phyloP scores from a whole-genome alignment of 1,284 basidiomycete genomes.

The Hemileia vastatrix region DNA sequence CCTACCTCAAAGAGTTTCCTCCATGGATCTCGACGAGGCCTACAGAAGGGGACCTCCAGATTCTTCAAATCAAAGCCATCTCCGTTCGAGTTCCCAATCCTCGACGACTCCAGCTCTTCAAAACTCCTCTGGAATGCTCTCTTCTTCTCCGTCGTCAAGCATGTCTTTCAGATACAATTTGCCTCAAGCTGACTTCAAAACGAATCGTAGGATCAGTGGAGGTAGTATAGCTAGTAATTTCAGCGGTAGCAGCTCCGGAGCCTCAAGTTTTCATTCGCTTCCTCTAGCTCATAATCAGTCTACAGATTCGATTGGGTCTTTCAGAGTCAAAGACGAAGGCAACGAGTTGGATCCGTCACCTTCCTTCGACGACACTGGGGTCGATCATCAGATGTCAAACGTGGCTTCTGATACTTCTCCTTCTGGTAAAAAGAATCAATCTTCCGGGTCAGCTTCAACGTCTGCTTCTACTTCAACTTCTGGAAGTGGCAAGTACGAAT shows the following conservation, averaged over 20 bases:
- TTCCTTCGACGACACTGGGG: not conserved
- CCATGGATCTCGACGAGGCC: too few species aligned
- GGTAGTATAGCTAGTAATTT: not conserved
- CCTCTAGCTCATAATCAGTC: not conserved
- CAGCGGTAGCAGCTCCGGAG: not conserved
- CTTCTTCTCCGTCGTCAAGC: too few species aligned
- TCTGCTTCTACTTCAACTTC: too few species aligned
- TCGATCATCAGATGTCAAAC: not conserved
- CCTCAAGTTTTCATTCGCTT: not conserved
- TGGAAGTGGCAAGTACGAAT: conserved; percentile 64
- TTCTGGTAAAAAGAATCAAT: not conserved
- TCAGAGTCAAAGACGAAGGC: not conserved
- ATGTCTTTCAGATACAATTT: too few species aligned
- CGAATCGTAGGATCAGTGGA: not conserved
- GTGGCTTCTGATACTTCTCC: not conserved
- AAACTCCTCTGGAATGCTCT: too few species aligned
- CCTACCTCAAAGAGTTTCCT: too few species aligned
- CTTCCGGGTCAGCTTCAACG: not conserved
- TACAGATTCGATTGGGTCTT: not conserved
- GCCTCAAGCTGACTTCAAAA: not conserved
- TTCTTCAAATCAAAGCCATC: too few species aligned
- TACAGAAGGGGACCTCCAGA: too few species aligned
- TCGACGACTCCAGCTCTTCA: too few species aligned
- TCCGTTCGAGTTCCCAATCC: too few species aligned
- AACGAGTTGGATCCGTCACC: not conserved